These are phyloP conservation scores for Dipteronia sinensis DNA, from an alignment of 345 rosid species.

Conservation along the genomic window DNA sequence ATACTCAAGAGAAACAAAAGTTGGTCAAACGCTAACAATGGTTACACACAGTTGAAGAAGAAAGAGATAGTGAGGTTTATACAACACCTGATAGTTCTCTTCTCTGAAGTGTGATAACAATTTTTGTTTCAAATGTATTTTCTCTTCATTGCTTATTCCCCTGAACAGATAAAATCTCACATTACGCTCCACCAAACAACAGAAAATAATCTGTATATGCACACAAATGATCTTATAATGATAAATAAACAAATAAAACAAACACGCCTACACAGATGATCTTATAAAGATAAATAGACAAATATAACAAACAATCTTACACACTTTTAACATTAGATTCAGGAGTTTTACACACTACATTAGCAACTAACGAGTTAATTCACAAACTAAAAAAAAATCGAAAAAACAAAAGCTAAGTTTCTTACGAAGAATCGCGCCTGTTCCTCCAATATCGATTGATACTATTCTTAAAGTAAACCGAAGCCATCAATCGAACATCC, in stretches of 20 bases:
- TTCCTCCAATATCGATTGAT: constrained; percentile 86
- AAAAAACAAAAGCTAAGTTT: neutral
- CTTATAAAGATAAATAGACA: neutral
- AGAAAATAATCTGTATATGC: neutral
- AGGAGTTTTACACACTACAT: neutral
- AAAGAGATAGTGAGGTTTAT: constrained; percentile 8
- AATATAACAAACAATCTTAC: neutral
- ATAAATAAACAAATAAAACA: neutral
- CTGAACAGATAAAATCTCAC: constrained; percentile 43
- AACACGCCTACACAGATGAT: neutral
- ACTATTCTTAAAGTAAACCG: constrained; percentile 92
- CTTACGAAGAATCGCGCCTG: constrained; percentile 79
- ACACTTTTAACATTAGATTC: neutral
- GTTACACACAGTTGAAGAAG: neutral
- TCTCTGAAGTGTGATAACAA: constrained; percentile 79
- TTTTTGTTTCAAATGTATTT: constrained; percentile 72
- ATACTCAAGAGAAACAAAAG: neutral
- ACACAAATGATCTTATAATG: neutral
- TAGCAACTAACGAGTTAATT: neutral
- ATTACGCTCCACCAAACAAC: constrained; percentile 4
- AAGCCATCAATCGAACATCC: constrained; percentile 89
- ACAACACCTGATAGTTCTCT: constrained; percentile 72
- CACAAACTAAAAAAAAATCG: neutral
- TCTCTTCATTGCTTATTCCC: constrained; percentile 88
- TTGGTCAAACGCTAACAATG: neutral